phyloP scores from a whole-genome alignment of 768 basidiomycete species.

The Tulasnella sp. region DNA sequence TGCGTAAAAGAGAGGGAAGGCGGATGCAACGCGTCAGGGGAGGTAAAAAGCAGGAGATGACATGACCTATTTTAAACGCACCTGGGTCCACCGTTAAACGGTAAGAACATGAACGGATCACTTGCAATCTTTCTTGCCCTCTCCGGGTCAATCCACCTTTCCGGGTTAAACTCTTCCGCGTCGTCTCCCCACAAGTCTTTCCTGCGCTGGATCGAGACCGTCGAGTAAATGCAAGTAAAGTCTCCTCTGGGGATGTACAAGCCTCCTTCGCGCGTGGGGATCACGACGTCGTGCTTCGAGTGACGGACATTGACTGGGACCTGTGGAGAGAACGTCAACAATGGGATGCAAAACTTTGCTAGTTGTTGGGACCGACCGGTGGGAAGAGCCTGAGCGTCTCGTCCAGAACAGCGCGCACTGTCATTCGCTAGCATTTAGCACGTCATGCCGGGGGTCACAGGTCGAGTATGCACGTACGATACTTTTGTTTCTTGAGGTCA shows the following conservation, averaged over 20 bases:
- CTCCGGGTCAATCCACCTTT: slow-evolving; percentile 42
- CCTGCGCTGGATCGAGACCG: slow-evolving; percentile 41
- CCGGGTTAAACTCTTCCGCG: slow-evolving; percentile 43
- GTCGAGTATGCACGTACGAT: not conserved
- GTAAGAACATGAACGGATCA: slow-evolving; percentile 31
- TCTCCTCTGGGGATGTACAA: slow-evolving; percentile 34
- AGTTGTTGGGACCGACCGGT: slow-evolving; percentile 36
- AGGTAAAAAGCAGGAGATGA: not conserved
- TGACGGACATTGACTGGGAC: slow-evolving; percentile 27
- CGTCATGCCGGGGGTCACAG: not conserved
- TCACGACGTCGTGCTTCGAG: slow-evolving; percentile 39
- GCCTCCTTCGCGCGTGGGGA: slow-evolving; percentile 31
- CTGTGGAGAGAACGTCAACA: not conserved
- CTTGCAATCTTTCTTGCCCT: not conserved
- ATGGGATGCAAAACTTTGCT: not conserved
- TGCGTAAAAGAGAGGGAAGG: not conserved
- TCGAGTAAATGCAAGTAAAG: slow-evolving; percentile 19
- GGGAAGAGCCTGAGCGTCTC: slow-evolving; percentile 46
- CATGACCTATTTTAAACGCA: not conserved
- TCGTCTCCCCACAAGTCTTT: slow-evolving; percentile 44
- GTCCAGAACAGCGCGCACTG: slow-evolving; percentile 45
- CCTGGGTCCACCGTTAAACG: slow-evolving; percentile 35
- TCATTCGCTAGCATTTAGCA: not conserved
- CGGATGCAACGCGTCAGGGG: not conserved
- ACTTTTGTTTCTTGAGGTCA: slow-evolving; percentile 39